These are phyloP conservation scores for Cutaneotrichosporon cavernicola DNA, from an alignment of 1,284 basidiomycete species.

Conservation along the genomic window DNA sequence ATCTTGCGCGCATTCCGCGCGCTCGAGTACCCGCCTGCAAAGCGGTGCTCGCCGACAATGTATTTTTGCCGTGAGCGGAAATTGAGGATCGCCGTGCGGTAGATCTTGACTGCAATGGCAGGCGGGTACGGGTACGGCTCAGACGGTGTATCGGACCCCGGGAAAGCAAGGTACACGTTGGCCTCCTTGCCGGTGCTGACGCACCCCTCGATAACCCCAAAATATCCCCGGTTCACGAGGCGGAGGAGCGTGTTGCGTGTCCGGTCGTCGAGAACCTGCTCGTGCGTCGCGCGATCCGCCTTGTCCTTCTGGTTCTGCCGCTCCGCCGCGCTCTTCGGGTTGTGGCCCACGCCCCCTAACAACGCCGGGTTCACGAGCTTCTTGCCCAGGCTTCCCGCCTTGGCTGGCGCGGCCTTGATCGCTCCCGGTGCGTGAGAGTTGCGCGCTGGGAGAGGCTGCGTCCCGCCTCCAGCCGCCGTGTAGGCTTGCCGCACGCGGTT, in stretches of 20 bases:
- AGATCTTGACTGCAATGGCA: conserved; percentile 91
- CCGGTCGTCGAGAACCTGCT: conserved; percentile 88
- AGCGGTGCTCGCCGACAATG: conserved; percentile 85
- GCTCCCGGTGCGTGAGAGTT: conserved; percentile 36
- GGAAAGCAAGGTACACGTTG: conserved; percentile 85
- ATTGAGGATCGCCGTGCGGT: conserved; percentile 95
- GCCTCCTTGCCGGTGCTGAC: conserved; percentile 96
- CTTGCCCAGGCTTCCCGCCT: conserved; percentile 60
- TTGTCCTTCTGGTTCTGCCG: conserved; percentile 87
- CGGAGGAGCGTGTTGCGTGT: conserved; percentile 88
- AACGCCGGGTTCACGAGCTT: conserved; percentile 64
- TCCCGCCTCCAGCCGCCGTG: conserved; percentile 20
- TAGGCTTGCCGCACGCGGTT: conserved; percentile 81
- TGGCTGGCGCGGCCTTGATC: conserved; percentile 48
- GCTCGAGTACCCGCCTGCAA: conserved; percentile 85
- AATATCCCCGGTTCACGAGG: conserved; percentile 82
- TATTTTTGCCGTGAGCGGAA: conserved; percentile 98
- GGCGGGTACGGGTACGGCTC: conserved; percentile 57
- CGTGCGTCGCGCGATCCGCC: conserved; percentile 86
- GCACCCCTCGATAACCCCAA: conserved; percentile 87
- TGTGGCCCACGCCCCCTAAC: conserved; percentile 70
- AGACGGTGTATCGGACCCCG: conserved; percentile 59
- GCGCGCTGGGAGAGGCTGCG: conserved; percentile 39
- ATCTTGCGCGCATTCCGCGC: conserved; percentile 92
- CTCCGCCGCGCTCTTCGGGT: conserved; percentile 82